Evolutionary conservation across 176 grass and related monocot species (phyloP), one percentile per base, ranked within the genome.

Genomic region (Zizania latifolia): DNA sequence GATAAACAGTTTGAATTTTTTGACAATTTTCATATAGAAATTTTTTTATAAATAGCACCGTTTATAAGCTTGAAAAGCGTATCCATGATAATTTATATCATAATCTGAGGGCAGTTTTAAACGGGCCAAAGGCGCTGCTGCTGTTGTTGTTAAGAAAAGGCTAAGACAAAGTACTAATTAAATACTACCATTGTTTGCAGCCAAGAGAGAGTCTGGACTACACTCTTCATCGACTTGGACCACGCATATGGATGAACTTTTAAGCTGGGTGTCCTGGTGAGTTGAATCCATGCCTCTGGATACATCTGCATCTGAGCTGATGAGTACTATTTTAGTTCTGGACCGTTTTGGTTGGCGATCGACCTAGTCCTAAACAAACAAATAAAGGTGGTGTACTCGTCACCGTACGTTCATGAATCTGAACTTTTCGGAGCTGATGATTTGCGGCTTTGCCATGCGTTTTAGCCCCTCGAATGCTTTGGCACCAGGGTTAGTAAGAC

Each of bases 191-290:
- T n/a, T n/a, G n/a, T n/a, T n/a, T n/a, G n/a, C n/a, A n/a, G n/a
- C n/a, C n/a, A n/a, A n/a, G n/a, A n/a, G n/a, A n/a, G n/a, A n/a
- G n/a, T n/a, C n/a, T n/a, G 17, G 6, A 50, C 19, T 21, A 22
- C n/a, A 10, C 16, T 53, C n/a, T 53, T 21, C 46, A 51, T 51
- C 46, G 8, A 53, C 8, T 53, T 53, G 48, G 19, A 53, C 48
- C 2, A 45, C 3, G 22, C 22, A 22, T 36, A 36, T 22, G 2
- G 19, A 21, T 50, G 46, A 7, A 50, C 46, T n/a, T n/a, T n/a
- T n/a, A n/a, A n/a, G n/a, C n/a, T n/a, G 45, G 32, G 3, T 58
- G 51, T 73, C 70, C 51, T 32, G 70, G 21, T 73, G 70, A 58
- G 8, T 50, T 57, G 70, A 73, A 73, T 33, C 70, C 33, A 73